A percentile compares a stretch with the other conserved stretches of the same genome.
phyloP scores from a whole-genome alignment of 1,139 yeast genomes.

The Debaryomyces udenii region DNA sequence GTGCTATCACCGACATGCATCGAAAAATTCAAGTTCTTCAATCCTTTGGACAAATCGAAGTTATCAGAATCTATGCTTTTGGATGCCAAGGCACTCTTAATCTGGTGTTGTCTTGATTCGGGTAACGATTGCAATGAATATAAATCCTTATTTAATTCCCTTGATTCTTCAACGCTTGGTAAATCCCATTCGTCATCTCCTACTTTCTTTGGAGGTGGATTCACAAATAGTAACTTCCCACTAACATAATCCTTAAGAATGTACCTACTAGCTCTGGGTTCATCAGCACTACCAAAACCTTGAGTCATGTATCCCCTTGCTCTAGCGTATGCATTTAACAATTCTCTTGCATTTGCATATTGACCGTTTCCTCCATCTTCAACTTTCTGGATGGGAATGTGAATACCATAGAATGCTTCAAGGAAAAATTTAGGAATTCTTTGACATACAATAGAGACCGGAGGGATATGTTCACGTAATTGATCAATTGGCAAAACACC shows the following conservation, averaged over 20 bases:
- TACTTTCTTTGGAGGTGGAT: slow-evolving; percentile 76
- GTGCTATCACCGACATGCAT: slow-evolving; percentile 58
- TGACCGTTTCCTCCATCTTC: slow-evolving; percentile 90
- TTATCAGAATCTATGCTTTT: slow-evolving; percentile 55
- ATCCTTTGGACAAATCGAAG: slow-evolving; percentile 69
- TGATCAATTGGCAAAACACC: slow-evolving; percentile 99
- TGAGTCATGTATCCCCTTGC: slow-evolving; percentile 98
- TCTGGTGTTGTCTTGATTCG: slow-evolving; percentile 72
- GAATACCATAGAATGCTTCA: slow-evolving; percentile 94
- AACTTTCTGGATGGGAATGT: slow-evolving; percentile 69
- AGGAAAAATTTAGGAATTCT: slow-evolving; percentile 86
- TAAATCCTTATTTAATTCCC: slow-evolving; percentile 71
- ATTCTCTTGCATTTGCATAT: slow-evolving; percentile 81
- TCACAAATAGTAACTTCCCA: slow-evolving; percentile 82
- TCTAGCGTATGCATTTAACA: slow-evolving; percentile 89
- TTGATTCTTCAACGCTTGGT: slow-evolving; percentile 47
- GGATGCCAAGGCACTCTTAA: slow-evolving; percentile 57
- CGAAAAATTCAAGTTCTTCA: slow-evolving; percentile 75
- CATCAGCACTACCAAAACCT: slow-evolving; percentile 96
- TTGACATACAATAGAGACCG: slow-evolving; percentile 80
- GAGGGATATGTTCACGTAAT: slow-evolving; percentile 91
- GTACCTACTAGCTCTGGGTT: slow-evolving; percentile 91
- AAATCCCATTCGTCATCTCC: slow-evolving; percentile 44
- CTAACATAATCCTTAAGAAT: slow-evolving; percentile 92
- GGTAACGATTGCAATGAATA: slow-evolving; percentile 69